Evolutionary conservation across 2,329 filamentous ascomycete species (phyloP).

Genomic region (Colletotrichum aenigma): DNA sequence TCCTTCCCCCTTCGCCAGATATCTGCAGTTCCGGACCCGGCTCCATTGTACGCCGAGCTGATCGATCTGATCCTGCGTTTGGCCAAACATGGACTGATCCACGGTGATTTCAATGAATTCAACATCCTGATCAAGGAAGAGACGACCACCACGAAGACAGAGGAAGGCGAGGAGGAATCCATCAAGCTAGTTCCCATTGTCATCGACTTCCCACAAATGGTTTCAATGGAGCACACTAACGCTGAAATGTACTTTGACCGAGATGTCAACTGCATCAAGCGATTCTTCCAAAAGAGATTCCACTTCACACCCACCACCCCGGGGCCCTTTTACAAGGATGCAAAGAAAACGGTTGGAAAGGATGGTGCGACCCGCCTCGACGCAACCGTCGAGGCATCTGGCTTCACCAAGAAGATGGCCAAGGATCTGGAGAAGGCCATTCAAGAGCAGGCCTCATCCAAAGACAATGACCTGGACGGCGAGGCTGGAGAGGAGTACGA

Average conservation of each 20-base stretch:
- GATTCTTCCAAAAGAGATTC: constrained; percentile 89
- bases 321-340: constrained; percentile 86
- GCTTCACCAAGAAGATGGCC: constrained; percentile 95
- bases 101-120: constrained; percentile 99
- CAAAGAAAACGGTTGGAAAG: constrained; percentile 73
- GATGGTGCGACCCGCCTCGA: constrained; percentile 76
- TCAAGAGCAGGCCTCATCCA: constrained; percentile 69
- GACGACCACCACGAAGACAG: constrained; percentile 34
- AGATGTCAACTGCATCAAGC: constrained; percentile 93
- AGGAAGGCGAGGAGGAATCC: constrained; percentile 44
- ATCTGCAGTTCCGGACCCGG: constrained; percentile 80
- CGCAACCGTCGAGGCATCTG: constrained; percentile 87
- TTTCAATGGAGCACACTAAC: constrained; percentile 91
- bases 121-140: constrained; percentile 93
- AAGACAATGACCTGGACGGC: constrained; percentile 39
- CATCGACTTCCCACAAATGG: constrained; percentile 98
- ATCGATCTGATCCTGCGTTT: constrained; percentile 85
- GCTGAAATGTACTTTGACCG: constrained; percentile 98
- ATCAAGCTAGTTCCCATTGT: constrained; percentile 76
- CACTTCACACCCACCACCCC: constrained; percentile 82
- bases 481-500: constrained; percentile 35
- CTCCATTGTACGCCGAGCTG: constrained; percentile 86
- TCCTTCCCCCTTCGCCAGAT: constrained; percentile 92
- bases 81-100: constrained; percentile 87
- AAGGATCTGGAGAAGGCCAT: constrained; percentile 94